These are phyloP conservation scores for Eucalyptus erythrocorys DNA, from an alignment of 345 rosid species.

Conservation along the genomic window DNA sequence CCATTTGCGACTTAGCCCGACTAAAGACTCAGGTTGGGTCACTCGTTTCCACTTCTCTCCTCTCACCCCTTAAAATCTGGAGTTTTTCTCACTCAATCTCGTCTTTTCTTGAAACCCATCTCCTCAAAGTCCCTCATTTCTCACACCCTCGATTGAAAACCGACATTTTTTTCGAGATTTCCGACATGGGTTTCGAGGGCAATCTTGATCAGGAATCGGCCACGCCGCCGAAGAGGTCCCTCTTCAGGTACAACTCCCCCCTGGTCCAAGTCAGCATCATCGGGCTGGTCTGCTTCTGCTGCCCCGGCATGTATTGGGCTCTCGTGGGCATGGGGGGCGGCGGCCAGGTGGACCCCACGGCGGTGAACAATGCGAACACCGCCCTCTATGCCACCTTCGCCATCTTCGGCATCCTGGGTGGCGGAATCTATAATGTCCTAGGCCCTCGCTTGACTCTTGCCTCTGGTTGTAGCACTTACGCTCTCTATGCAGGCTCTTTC, in stretches of 20 bases:
- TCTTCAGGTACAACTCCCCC: conserved; percentile 64
- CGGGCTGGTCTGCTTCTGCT: conserved; percentile 88
- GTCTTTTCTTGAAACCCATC: not conserved
- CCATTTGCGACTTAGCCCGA: not conserved
- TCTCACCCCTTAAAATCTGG: not conserved
- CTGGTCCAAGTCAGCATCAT: conserved; percentile 55
- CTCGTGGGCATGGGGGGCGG: conserved; percentile 98
- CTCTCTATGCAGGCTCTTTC: conserved; percentile 53
- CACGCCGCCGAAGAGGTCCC: not conserved
- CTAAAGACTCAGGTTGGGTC: not conserved
- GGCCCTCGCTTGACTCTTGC: conserved; percentile 58
- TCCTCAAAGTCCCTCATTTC: not conserved
- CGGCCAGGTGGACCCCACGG: conserved; percentile 70
- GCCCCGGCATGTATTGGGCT: conserved; percentile 93
- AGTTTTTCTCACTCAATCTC: not conserved
- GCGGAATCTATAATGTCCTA: conserved; percentile 51
- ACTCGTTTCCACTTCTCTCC: not conserved
- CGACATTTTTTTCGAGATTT: not conserved
- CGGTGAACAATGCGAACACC: conserved; percentile 71
- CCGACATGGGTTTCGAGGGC: not conserved
- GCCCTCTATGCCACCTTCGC: conserved; percentile 61
- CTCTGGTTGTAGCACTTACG: conserved; percentile 70
- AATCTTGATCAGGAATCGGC: conserved; percentile 3
- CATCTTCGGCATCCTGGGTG: conserved; percentile 49
- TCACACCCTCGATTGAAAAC: not conserved